Base-by-base conservation (phyloP, 2,329 filamentous ascomycete species). In the Curvularia lunata region DNA sequence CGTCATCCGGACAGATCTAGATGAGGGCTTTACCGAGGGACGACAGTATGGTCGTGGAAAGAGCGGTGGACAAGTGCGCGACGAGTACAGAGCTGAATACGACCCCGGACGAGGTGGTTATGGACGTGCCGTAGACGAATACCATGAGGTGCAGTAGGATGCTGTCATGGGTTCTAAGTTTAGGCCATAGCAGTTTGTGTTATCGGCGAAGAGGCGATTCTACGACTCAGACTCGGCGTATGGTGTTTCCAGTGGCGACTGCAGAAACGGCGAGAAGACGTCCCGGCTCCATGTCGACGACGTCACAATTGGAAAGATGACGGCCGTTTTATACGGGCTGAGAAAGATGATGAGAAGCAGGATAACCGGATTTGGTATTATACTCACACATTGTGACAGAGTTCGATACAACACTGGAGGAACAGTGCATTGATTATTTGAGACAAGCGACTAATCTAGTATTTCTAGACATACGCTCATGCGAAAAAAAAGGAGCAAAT, bases 41-140 rank as follows among this genome's bases (percentile, higher is more conserved):
- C 86, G 95, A 59, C 95, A 99, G 80, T 99, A 97, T 76, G 95
- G 92, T 62, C 88, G 94, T 52, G 94, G 94, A 71, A 97, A 96
- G 82, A 96, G 91, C 59, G 95, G 95, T 58, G 95, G 95, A 4
- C 95, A 99, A 80, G 95, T 99, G 62, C 88, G 95, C 65, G 95
- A 99, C 76, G 96, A 99, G 82, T 99, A 98, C 79, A 87, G 95
- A 45, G 92, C 97, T 77, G 95, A 99, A 80, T 99, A 89, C 74
- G 95, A 99, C 75, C 94, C 97, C 59, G 95, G 95, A 16, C 86
- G 95, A 68, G 95, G 95, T 67, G 95, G 95, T 10, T 87, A 93
- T 66, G 94, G 95, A 42, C 85, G 93, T 63, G 91, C 91, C 41
- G 70, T 68, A 18, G 71, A 74, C 10, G 72, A 75, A 56, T 72